Evolutionary conservation across 768 basidiomycete species (phyloP).

Genomic region (Pulveroboletus sp.): DNA sequence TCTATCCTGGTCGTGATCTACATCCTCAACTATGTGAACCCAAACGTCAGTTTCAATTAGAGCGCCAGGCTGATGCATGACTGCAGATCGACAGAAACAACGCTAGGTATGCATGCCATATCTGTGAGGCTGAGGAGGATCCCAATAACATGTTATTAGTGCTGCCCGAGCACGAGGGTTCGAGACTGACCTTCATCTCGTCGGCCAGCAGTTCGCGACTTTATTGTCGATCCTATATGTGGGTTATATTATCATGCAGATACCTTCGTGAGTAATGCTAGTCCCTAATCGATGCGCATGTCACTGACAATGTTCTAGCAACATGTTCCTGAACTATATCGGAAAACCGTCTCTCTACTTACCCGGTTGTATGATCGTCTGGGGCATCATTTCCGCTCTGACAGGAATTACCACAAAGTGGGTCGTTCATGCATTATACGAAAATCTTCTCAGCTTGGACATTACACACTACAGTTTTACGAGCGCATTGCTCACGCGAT

Average conservation of each 20-base stretch:
- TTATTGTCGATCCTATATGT: constrained; percentile 65
- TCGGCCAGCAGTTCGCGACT: constrained; percentile 59
- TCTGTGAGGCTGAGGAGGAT: too few species aligned
- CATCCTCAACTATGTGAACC: constrained; percentile 34
- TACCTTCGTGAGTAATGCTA: constrained; percentile 32
- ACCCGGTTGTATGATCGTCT: constrained; percentile 61
- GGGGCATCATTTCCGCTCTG: constrained; percentile 57
- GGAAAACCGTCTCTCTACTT: constrained; percentile 66
- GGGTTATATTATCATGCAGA: constrained; percentile 44
- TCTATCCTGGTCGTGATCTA: constrained; percentile 43
- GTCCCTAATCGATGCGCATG: not conserved
- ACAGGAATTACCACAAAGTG: constrained; percentile 36
- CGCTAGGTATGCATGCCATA: constrained; percentile 41
- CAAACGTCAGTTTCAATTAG: not conserved
- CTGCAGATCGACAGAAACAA: constrained; percentile 65
- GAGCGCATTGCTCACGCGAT: constrained; percentile 42
- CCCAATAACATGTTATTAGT: constrained; percentile 30
- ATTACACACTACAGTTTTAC: constrained; percentile 31
- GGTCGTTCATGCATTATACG: not conserved
- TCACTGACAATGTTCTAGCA: constrained; percentile 37
- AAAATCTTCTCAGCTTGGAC: not conserved
- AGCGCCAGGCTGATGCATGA: not conserved
- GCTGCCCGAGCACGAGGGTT: constrained; percentile 68
- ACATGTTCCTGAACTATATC: constrained; percentile 64
- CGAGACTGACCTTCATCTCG: constrained; percentile 57